These are phyloP conservation scores for Pythium apleroticum DNA, from an alignment of 352 stramenopile genomes.

Conservation along the genomic window DNA sequence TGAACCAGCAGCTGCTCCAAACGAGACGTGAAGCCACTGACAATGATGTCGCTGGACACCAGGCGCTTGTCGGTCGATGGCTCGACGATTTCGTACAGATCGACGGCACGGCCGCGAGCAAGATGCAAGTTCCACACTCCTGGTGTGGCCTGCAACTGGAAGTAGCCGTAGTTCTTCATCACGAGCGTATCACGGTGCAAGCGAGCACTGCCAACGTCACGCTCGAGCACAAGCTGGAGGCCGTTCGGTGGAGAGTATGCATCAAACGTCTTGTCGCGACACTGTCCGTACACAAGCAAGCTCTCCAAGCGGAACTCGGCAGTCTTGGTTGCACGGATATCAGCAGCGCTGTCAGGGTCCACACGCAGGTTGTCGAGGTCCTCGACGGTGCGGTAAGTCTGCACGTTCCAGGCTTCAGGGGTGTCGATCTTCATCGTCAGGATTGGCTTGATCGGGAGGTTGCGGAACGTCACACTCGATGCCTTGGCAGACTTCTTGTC, in stretches of 20 bases:
- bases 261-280: constrained; percentile 80
- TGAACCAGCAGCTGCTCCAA: constrained; percentile 90
- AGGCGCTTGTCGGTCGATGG: constrained; percentile 38
- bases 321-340: constrained; percentile 61
- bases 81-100: constrained; percentile 82
- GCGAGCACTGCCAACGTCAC: constrained; percentile 48
- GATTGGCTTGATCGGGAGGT: constrained; percentile 83
- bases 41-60: constrained; percentile 41
- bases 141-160: constrained; percentile 96
- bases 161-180: constrained; percentile 99
- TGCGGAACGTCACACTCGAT: constrained; percentile 68
- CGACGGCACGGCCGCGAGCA: constrained; percentile 66
- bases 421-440: constrained; percentile 94
- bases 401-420: constrained; percentile 92
- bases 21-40: constrained; percentile 88
- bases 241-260: constrained; percentile 85
- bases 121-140: constrained; percentile 95
- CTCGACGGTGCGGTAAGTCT: constrained; percentile 60
- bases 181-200: constrained; percentile 95
- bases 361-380: constrained; percentile 93
- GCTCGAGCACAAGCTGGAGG: constrained; percentile 90
- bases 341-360: constrained; percentile 49
- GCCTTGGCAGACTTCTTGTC: constrained; percentile 47
- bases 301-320: constrained; percentile 88
- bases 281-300: constrained; percentile 91